A percentile compares a stretch with the other conserved stretches of the same genome.
These are phyloP conservation scores for Serendipita sp. DNA, from an alignment of 768 basidiomycete species.

Conservation along the genomic window DNA sequence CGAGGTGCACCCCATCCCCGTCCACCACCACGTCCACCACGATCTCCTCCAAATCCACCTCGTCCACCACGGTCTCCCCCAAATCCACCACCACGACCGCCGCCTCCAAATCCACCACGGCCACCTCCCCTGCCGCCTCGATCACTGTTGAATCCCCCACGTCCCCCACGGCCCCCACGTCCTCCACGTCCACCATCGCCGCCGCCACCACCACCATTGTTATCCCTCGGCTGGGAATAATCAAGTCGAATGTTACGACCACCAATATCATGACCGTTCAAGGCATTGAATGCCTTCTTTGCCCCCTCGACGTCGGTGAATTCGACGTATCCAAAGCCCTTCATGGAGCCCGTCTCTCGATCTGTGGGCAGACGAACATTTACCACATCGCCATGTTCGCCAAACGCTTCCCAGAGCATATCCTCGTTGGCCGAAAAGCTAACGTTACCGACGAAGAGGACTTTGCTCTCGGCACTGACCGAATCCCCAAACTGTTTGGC, in stretches of 20 bases:
- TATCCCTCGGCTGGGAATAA: slow-evolving; percentile 62
- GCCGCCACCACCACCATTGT: slow-evolving; percentile 36
- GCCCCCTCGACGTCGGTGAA: slow-evolving; percentile 69
- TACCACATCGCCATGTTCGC: slow-evolving; percentile 71
- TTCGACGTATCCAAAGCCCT: slow-evolving; percentile 96
- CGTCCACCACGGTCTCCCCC: slow-evolving; percentile 27
- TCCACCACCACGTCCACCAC: slow-evolving; percentile 28
- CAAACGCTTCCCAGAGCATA: slow-evolving; percentile 75
- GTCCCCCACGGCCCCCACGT: slow-evolving; percentile 21
- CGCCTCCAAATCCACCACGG: background rate
- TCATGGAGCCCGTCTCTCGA: slow-evolving; percentile 73
- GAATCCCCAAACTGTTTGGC: slow-evolving; percentile 64
- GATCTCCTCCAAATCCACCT: slow-evolving; percentile 19
- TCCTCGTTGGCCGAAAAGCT: slow-evolving; percentile 72
- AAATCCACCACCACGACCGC: slow-evolving; percentile 19
- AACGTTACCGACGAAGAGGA: slow-evolving; percentile 84
- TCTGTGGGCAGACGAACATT: slow-evolving; percentile 85
- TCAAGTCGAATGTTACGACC: slow-evolving; percentile 74
- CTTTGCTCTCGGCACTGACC: slow-evolving; percentile 39
- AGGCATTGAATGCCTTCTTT: slow-evolving; percentile 58
- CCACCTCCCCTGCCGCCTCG: slow-evolving; percentile 8
- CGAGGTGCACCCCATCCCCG: slow-evolving; percentile 21
- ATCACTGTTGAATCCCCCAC: slow-evolving; percentile 13
- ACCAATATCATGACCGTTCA: slow-evolving; percentile 57
- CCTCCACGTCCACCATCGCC: slow-evolving; percentile 24